A percentile compares a stretch with the other conserved stretches of the same genome.
Conservation (phyloP, 2,329 filamentous ascomycete genomes). For the Fusarium torreyae region DNA sequence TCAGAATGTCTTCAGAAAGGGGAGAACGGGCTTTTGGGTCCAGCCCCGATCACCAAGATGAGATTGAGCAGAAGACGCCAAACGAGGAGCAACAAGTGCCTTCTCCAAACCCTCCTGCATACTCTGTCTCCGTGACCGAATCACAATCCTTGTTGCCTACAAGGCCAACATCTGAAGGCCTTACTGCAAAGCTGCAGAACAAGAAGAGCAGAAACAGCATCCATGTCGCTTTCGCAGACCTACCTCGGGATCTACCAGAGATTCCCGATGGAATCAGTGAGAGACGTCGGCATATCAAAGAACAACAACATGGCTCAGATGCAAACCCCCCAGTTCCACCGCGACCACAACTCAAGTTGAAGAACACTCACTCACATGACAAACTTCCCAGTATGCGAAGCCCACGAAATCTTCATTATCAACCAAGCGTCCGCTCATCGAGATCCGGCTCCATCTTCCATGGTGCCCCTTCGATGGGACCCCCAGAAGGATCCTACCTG, state of each 20-base stretch:
- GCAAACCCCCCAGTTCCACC: conserved; percentile 38
- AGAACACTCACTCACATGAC: conserved; percentile 59
- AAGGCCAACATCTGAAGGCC: conserved; percentile 42
- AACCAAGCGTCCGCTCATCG: conserved; percentile 67
- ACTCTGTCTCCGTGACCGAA: conserved; percentile 25
- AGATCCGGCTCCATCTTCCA: conserved; percentile 68
- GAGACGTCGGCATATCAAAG: conserved; percentile 54
- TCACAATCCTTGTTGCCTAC: conserved; percentile 34
- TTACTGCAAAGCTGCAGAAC: conserved; percentile 68
- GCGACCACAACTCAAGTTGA: conserved; percentile 34
- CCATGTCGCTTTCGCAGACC: conserved; percentile 52
- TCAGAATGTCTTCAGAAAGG: conserved; percentile 32
- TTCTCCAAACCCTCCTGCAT: conserved; percentile 30
- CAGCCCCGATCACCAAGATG: conserved; percentile 22
- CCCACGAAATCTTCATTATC: conserved; percentile 62
- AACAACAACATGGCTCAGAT: conserved; percentile 46
- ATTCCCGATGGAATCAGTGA: conserved; percentile 66
- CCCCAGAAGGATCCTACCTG: conserved; percentile 75
- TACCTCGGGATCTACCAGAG: conserved; percentile 61
- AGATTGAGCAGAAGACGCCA: conserved; percentile 3
- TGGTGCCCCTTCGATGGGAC: conserved; percentile 70
- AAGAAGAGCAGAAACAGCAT: conserved; percentile 52
- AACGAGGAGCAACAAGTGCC: conserved; percentile 14
- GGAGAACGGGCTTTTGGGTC: conserved; percentile 8
- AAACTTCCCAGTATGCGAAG: conserved; percentile 59